A percentile compares a stretch with the other conserved stretches of the same genome.
These are phyloP conservation scores for Boletellus emodensis DNA, from an alignment of 768 basidiomycete genomes.

Conservation along the genomic window DNA sequence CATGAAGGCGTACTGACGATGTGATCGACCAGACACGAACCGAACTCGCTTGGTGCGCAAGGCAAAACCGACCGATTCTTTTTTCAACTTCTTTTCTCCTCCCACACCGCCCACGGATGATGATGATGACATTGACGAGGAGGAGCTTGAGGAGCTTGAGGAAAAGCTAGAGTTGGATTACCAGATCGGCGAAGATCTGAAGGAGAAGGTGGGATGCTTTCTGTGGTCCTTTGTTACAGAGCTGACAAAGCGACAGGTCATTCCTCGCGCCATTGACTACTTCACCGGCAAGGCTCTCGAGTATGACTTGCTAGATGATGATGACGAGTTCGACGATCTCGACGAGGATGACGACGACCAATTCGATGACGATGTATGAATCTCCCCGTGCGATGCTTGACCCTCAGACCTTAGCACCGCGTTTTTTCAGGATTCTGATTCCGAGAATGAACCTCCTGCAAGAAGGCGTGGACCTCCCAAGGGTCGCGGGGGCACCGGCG, in stretches of 20 bases:
- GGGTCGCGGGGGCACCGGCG: conserved; percentile 43
- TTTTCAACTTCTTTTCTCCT: conserved; percentile 98
- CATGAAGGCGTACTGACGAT: neutral
- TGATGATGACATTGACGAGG: conserved; percentile 72
- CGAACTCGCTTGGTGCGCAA: conserved; percentile 81
- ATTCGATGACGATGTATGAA: conserved; percentile 58
- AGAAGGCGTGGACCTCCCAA: conserved; percentile 58
- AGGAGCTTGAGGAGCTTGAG: conserved; percentile 87
- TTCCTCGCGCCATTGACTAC: conserved; percentile 93
- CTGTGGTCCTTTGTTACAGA: neutral
- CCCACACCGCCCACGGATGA: conserved; percentile 72
- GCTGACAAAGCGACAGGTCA: conserved; percentile 52
- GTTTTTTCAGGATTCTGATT: conserved; percentile 57
- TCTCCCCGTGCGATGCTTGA: conserved; percentile 14
- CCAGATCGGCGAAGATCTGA: conserved; percentile 96
- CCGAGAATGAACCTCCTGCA: conserved; percentile 58
- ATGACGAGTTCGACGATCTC: conserved; percentile 58
- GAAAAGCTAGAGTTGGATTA: conserved; percentile 95
- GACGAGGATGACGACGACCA: conserved; percentile 48
- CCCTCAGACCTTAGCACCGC: conserved; percentile 16
- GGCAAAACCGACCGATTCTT: conserved; percentile 86
- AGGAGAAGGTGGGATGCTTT: conserved; percentile 71
- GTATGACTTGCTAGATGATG: conserved; percentile 60
- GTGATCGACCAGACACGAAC: conserved; percentile 59
- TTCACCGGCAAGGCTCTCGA: conserved; percentile 96